Conservation (phyloP, 257 asterid genomes). For the Penstemon eatonii region DNA sequence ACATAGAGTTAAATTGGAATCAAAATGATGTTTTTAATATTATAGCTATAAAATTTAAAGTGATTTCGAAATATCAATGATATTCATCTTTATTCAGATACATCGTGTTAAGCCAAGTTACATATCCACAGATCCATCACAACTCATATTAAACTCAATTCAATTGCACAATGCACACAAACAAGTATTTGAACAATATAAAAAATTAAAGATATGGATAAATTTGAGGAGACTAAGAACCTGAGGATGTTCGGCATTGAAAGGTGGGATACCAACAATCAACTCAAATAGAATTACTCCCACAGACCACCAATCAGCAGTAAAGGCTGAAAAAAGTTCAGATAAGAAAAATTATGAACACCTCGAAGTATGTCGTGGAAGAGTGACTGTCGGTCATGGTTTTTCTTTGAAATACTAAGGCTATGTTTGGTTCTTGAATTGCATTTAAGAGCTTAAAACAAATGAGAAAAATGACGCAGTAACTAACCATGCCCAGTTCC, state of each 20-base stretch:
- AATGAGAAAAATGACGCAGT: slow-evolving; percentile 11
- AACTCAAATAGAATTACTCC: slow-evolving; percentile 94
- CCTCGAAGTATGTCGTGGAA: not conserved
- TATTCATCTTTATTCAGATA: not conserved
- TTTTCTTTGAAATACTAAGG: not conserved
- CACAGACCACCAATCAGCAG: slow-evolving; percentile 99
- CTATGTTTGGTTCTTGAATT: too few relatives aligned
- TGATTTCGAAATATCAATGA: too few relatives aligned
- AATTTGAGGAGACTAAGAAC: slow-evolving; percentile 42
- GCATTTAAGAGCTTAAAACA: slow-evolving; percentile 5
- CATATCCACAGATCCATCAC: not conserved
- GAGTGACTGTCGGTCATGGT: not conserved
- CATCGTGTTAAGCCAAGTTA: not conserved
- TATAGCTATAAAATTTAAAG: too few relatives aligned
- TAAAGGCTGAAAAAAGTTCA: slow-evolving; percentile 56
- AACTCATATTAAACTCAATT: not conserved
- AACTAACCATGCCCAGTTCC: slow-evolving; percentile 98
- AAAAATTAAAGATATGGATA: not conserved
- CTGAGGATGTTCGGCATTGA: slow-evolving; percentile 99
- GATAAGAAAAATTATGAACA: slow-evolving; percentile 23
- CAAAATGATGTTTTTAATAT: too few relatives aligned
- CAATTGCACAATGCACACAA: not conserved
- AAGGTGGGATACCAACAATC: slow-evolving; percentile 98
- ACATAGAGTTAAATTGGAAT: too few relatives aligned
- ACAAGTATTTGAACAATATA: slow-evolving; percentile 12